Percentiles rank a stretch among this genome's conserved stretches.
Conservation (phyloP, 768 basidiomycete species). For the Mycena vulgaris region DNA sequence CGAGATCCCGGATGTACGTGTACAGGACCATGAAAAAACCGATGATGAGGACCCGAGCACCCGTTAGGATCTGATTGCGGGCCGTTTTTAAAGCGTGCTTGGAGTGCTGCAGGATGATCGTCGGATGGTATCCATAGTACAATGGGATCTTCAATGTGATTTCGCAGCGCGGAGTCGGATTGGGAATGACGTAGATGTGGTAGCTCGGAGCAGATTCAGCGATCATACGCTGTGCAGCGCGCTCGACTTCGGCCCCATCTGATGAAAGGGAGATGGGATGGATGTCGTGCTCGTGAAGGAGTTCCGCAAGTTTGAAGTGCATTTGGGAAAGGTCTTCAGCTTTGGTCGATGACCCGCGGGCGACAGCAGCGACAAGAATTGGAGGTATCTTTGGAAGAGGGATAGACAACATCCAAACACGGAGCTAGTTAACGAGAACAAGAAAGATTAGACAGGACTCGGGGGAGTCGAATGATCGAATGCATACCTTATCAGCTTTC, state of each 20-base stretch:
- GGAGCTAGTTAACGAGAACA: not conserved
- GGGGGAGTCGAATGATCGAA: not conserved
- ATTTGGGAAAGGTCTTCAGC: constrained; percentile 38
- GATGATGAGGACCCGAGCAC: too few species aligned
- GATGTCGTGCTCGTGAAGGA: constrained; percentile 42
- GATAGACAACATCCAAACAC: not conserved
- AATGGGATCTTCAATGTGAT: not conserved
- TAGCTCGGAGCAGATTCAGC: not conserved
- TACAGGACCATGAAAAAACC: too few species aligned
- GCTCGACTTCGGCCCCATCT: constrained; percentile 53
- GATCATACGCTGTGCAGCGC: not conserved
- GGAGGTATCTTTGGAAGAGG: constrained; percentile 45
- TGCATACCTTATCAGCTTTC: constrained; percentile 39
- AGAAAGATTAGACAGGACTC: not conserved
- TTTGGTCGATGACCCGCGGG: constrained; percentile 37
- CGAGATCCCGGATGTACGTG: not conserved
- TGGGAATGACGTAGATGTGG: not conserved
- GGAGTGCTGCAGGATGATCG: too few species aligned
- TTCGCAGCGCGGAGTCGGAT: not conserved
- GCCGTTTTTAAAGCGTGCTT: too few species aligned
- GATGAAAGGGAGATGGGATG: constrained; percentile 49
- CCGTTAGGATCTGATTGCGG: too few species aligned
- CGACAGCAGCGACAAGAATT: constrained; percentile 55
- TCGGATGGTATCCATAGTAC: too few species aligned
- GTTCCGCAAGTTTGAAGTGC: constrained; percentile 38